Conservation (phyloP, 2,329 filamentous ascomycete species). For the Xylaria sp. region DNA sequence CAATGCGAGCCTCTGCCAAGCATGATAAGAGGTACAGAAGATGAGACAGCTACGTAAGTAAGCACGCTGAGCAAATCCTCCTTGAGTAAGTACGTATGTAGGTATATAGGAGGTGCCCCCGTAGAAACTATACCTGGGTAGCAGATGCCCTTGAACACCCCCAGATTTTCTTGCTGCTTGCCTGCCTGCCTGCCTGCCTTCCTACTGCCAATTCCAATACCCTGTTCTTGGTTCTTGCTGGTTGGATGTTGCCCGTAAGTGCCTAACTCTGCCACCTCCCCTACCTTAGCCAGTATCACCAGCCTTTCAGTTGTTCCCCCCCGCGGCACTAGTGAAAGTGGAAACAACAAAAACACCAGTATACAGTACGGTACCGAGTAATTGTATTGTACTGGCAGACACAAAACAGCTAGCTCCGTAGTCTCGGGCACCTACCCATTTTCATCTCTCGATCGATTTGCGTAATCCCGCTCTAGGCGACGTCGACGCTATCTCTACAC, state of each 20-base stretch:
- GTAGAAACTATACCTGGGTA: neutral
- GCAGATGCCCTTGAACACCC: neutral
- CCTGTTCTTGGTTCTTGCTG: conserved; percentile 9
- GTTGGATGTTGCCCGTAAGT: neutral
- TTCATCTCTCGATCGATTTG: conserved; percentile 38
- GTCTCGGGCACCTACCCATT: conserved; percentile 26
- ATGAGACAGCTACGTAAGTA: conserved; percentile 25
- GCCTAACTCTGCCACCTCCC: conserved; percentile 3
- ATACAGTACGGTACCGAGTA: conserved; percentile 25
- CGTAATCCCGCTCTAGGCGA: conserved; percentile 36
- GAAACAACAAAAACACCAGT: conserved; percentile 22
- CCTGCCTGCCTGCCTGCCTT: neutral
- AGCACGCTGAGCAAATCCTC: conserved; percentile 1
- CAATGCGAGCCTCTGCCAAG: conserved; percentile 27
- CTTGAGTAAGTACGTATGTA: neutral
- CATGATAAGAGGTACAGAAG: conserved; percentile 11
- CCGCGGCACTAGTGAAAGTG: conserved; percentile 26
- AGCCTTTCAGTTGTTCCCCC: conserved; percentile 22
- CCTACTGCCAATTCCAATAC: neutral
- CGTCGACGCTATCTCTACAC: conserved; percentile 18
- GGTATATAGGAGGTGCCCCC: neutral
- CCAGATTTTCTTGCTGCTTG: neutral
- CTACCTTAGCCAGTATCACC: conserved; percentile 4
- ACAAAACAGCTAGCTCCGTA: conserved; percentile 29
- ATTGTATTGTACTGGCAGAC: conserved; percentile 10